Percentiles rank a stretch among this genome's conserved stretches.
Evolutionary conservation across 306 rosid genomes (phyloP).

Genomic region (Calophaca sinica): DNA sequence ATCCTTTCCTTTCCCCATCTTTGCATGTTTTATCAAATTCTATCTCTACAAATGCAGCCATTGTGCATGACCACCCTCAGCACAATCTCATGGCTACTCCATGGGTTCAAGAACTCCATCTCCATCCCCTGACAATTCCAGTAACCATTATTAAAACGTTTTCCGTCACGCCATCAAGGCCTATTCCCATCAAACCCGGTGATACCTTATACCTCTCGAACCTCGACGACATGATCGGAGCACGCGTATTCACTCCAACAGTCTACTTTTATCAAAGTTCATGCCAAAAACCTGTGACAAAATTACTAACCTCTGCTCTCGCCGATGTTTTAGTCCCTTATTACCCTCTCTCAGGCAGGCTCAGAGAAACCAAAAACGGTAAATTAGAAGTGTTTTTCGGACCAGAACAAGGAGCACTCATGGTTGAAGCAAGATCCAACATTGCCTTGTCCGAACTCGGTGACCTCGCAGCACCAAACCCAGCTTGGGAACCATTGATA

Average conservation of each 20-base stretch:
- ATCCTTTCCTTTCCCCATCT: constrained; percentile 48
- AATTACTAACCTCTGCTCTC: constrained; percentile 61
- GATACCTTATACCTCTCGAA: constrained; percentile 76
- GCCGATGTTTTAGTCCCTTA: constrained; percentile 84
- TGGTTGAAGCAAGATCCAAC: constrained; percentile 76
- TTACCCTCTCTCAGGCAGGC: constrained; percentile 87
- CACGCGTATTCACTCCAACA: constrained; percentile 87
- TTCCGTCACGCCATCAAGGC: constrained; percentile 62
- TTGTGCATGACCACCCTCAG: constrained; percentile 36
- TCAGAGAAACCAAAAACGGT: constrained; percentile 70
- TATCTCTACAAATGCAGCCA: constrained; percentile 69
- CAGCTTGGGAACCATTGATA: constrained; percentile 87
- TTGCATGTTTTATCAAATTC: constrained; percentile 62
- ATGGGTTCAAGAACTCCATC: constrained; percentile 87
- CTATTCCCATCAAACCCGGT: constrained; percentile 51
- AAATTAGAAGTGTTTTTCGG: constrained; percentile 86
- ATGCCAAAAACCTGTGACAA: constrained; percentile 46
- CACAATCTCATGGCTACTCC: constrained; percentile 69
- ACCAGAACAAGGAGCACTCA: constrained; percentile 71
- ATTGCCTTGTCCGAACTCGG: constrained; percentile 64
- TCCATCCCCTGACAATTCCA: constrained; percentile 57
- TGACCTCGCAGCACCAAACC: constrained; percentile 79
- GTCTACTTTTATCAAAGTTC: constrained; percentile 65
- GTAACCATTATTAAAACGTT: constrained; percentile 52
- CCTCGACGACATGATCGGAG: constrained; percentile 80